A percentile compares a stretch with the other conserved stretches of the same genome.
Evolutionary conservation across 73 alveolate species (phyloP).

Genomic region (Loxodes magnus): DNA sequence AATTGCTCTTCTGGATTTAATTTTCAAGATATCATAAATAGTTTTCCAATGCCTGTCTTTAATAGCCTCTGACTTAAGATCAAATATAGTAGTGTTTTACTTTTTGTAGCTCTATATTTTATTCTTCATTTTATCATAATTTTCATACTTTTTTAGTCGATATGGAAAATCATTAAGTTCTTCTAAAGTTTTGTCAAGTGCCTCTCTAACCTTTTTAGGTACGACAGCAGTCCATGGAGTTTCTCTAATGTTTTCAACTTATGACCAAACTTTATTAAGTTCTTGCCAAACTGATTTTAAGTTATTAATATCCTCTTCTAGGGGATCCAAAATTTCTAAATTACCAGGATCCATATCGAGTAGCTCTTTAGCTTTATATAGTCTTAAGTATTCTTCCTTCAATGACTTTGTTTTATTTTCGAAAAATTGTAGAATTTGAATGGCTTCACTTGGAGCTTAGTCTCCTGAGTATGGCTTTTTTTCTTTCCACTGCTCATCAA

Average conservation of each 20-base stretch:
- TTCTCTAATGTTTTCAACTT: conserved; percentile 62
- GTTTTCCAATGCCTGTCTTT: conserved; percentile 94
- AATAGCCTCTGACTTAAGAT: conserved; percentile 96
- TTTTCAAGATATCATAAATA: conserved; percentile 54
- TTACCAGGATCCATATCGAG: conserved; percentile 83
- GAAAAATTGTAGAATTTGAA: conserved; percentile 40
- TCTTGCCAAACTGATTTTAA: conserved; percentile 11
- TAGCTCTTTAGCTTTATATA: conserved; percentile 91
- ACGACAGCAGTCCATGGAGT: conserved; percentile 87
- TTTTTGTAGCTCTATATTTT: conserved; percentile 64
- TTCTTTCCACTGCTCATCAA: conserved; percentile 90
- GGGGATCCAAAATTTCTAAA: conserved; percentile 62
- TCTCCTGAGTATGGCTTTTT: conserved; percentile 80
- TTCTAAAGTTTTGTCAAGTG: conserved; percentile 58
- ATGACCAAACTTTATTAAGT: conserved; percentile 7
- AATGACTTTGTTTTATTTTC: conserved; percentile 31
- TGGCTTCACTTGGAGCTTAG: conserved; percentile 72
- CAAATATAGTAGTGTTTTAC: conserved; percentile 68
- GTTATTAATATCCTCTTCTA: conserved; percentile 25
- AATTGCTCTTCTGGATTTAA: conserved; percentile 29
- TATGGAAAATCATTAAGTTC: conserved; percentile 21
- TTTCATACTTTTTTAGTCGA: conserved; percentile 75
- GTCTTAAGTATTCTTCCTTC: conserved; percentile 77
- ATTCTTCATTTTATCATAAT: conserved; percentile 88
- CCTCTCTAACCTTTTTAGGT: conserved; percentile 78